These are phyloP conservation scores for Fusarium temperatum DNA, from an alignment of 2,329 filamentous ascomycete species.

Conservation along the genomic window DNA sequence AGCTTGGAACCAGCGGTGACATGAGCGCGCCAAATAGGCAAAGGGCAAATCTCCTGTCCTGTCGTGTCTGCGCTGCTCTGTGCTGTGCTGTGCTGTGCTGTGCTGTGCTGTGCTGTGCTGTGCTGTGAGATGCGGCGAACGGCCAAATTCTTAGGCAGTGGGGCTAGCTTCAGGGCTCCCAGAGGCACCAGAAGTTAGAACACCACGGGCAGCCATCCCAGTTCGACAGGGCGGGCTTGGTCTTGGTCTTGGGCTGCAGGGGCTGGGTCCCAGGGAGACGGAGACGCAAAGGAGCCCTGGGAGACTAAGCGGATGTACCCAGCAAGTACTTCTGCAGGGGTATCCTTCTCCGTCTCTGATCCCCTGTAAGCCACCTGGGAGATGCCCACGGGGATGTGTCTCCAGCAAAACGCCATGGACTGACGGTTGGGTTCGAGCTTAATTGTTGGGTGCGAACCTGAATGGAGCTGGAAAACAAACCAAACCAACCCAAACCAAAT, in stretches of 20 bases:
- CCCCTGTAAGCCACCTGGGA: neutral
- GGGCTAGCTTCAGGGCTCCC: constrained; percentile 36
- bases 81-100: neutral
- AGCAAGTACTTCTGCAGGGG: constrained; percentile 37
- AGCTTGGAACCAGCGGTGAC: constrained; percentile 49
- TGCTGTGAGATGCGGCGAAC: constrained; percentile 40
- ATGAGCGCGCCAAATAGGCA: constrained; percentile 38
- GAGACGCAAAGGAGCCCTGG: constrained; percentile 22
- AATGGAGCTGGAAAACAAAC: constrained; percentile 5
- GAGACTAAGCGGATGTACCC: constrained; percentile 29
- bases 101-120: neutral
- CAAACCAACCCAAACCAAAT: constrained; percentile 11
- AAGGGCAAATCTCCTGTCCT: constrained; percentile 44
- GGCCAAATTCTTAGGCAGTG: constrained; percentile 43
- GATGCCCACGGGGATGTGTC: constrained; percentile 38
- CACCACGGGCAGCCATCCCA: constrained; percentile 29
- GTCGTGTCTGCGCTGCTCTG: constrained; percentile 14
- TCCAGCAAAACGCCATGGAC: constrained; percentile 41
- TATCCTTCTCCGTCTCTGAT: constrained; percentile 7
- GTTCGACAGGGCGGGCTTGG: constrained; percentile 44
- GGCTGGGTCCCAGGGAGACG: constrained; percentile 29
- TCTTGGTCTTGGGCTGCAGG: constrained; percentile 18
- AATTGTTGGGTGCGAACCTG: constrained; percentile 41
- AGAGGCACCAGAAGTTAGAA: constrained; percentile 18
- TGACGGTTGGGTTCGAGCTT: constrained; percentile 43